Evolutionary conservation across 305 asterid genomes (phyloP), one percentile per base, ranked within the genome.

Genomic region (Andrographis paniculata): DNA sequence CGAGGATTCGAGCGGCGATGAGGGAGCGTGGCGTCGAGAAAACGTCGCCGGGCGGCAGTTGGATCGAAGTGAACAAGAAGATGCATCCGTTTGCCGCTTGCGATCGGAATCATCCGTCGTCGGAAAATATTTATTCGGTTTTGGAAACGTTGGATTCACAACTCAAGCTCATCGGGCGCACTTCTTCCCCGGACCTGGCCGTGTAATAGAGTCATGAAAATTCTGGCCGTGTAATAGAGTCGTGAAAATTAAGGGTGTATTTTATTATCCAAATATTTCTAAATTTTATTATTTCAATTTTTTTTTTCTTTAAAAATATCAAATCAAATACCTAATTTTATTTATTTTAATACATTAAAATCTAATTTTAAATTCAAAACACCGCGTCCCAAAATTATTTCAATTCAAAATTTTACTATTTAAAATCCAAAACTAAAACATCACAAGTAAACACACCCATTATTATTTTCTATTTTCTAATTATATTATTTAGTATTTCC

Each of bases 81-180:
- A 71, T 60, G 57, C 76, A 75, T 58, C 79, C 64, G 48, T 84
- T 84, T 73, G 76, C 85, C 37, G 80, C 93, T 53, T 66, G 78
- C 60, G 83, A 69, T 63, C 53, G 58, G 36, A 50, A 46, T 63
- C 84, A 74, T 47, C 72, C 80, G 17, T 58, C 58, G 16, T 67
- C 69, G 14, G 56, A 57, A 43, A 76, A 65, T 59, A 74, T 76
- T 52, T 67, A 60, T 51, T 53, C 57, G 35, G 46, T 69, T 10
- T 50, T 74, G 60, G 73, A 67, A 61, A 59, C 52, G 54, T 60
- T 79, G 38, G 68, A 68, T 60, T 69, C 58, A 19, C 75, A 78
- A 50, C 78, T 79, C 50, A 78, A 70, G 71, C 70, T 60, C 42
- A 27, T 51, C 31, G 65, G 68, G 11, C 42, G 23, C 36, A 59